Evolutionary conservation across 192 early-diverging fungal species (phyloP), one percentile per base, ranked within the genome.

Genomic region (Coemansia sp.): DNA sequence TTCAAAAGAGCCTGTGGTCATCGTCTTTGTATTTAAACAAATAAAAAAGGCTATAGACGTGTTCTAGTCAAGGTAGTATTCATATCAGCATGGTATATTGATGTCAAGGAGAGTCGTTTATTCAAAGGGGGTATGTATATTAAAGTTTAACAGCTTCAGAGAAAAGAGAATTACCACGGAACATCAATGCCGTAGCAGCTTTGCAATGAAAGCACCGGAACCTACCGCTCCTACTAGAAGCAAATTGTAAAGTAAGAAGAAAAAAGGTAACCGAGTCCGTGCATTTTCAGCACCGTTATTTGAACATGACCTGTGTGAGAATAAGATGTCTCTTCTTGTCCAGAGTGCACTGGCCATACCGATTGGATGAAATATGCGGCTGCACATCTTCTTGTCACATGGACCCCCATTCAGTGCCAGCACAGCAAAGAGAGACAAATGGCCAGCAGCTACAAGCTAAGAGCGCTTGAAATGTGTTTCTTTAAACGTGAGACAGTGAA

Each of bases 331-430:
- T 25, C 10, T 54, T 9, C 51, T 9, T 4, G 9, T 32, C 32
- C 8, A 25, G 19, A 2, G 51, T 17, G 51, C 51, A 54, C 51
- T 54, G 51, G 20, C 51, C 51, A 54, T 54, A 9, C 14, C 51
- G 25, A 54, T 54, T 9, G 51, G 51, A 50, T 16, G 16, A 50
- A 54, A 22, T 54, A 54, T 25, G 51, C 22, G 19, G 51, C 51
- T 54, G 51, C 51, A 54, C 51, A 54, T 54, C 22, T 22, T 25
- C 51, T 54, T 22, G 51, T 54, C 51, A 54, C 51, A 54, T 54
- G 51, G 51, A 10, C 51, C 3, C 3, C 19, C 14, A 7, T 54
- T 20, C 51, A 54, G 51, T 22, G 51, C 51, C 6, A 54, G 51
- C 7, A 20, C 7, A 45, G 10, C 20, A 12, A 54, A 54, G 8